Percentiles rank a stretch among this genome's conserved stretches.
These are phyloP conservation scores for Groenewaldozyma sp. DNA, from an alignment of 1,139 yeast species.

Conservation along the genomic window DNA sequence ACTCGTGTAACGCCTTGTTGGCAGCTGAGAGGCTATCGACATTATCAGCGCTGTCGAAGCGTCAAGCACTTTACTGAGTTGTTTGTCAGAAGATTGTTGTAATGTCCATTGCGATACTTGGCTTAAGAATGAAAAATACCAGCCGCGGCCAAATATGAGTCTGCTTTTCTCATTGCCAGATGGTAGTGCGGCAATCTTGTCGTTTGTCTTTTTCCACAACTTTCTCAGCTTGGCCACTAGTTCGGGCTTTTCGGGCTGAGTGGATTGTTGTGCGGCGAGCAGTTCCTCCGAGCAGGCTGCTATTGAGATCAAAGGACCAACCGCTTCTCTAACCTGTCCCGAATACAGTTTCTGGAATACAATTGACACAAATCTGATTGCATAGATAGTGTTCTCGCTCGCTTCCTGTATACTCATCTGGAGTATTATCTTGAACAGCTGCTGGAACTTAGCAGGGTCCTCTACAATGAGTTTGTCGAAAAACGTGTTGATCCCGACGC, in stretches of 20 bases:
- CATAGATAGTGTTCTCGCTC: constrained; percentile 8
- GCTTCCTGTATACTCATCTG: constrained; percentile 12
- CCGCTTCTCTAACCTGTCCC: constrained; percentile 20
- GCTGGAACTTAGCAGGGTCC: constrained; percentile 15
- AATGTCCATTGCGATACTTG: too few relatives aligned
- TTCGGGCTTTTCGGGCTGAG: too few relatives aligned
- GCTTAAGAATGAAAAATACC: constrained; percentile 1
- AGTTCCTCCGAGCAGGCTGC: too few relatives aligned
- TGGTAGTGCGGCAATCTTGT: too few relatives aligned
- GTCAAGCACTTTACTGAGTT: too few relatives aligned
- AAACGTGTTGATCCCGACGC: background rate
- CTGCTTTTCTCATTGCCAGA: too few relatives aligned
- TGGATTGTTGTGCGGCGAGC: too few relatives aligned
- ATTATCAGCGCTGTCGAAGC: constrained; percentile 26
- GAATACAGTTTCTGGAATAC: constrained; percentile 20
- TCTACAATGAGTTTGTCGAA: background rate
- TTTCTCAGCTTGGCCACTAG: too few relatives aligned
- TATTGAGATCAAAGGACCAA: constrained; percentile 34
- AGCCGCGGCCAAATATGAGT: constrained; percentile 11
- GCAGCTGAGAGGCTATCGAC: constrained; percentile 33
- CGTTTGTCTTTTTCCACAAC: too few relatives aligned
- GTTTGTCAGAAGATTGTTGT: too few relatives aligned
- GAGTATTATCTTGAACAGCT: constrained; percentile 24
- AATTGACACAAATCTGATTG: constrained; percentile 22
- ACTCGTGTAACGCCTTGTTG: constrained; percentile 34